Evolutionary conservation across 139 green algal species (phyloP).

Genomic region (Chlorella sp.): DNA sequence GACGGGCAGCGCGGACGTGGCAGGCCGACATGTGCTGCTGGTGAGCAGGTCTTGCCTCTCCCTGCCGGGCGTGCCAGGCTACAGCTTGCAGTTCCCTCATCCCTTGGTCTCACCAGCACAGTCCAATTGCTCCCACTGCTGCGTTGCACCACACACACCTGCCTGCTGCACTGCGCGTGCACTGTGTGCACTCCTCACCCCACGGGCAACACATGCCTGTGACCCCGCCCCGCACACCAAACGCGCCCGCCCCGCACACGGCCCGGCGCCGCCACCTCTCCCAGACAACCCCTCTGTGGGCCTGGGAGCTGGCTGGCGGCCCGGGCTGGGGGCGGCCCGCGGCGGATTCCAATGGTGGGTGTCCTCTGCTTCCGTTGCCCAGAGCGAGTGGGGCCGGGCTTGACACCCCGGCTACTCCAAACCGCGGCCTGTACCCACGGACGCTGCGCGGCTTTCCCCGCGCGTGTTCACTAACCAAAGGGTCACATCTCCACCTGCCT

Average conservation of each 20-base stretch:
- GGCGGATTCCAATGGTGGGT: slow-evolving; percentile 8
- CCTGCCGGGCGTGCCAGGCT: too few relatives aligned
- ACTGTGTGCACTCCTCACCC: too few relatives aligned
- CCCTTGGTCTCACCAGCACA: too few relatives aligned
- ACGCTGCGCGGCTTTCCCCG: slow-evolving; percentile 21
- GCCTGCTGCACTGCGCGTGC: not conserved
- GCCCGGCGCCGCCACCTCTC: not conserved
- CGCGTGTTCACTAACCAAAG: slow-evolving; percentile 44
- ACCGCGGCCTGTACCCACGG: slow-evolving; percentile 55
- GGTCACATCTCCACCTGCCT: not conserved
- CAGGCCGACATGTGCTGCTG: slow-evolving; percentile 67
- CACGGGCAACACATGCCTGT: slow-evolving; percentile 50
- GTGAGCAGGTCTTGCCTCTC: slow-evolving; percentile 36
- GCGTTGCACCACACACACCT: not conserved
- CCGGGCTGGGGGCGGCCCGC: not conserved
- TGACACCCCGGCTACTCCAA: slow-evolving; percentile 42
- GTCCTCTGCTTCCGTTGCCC: slow-evolving; percentile 58
- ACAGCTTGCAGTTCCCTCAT: too few relatives aligned
- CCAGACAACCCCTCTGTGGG: not conserved
- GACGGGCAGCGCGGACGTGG: slow-evolving; percentile 24
- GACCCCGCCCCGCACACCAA: slow-evolving; percentile 13
- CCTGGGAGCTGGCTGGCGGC: slow-evolving; percentile 17
- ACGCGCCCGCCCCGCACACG: not conserved
- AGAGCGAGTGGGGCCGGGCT: slow-evolving; percentile 37
- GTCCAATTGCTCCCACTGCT: not conserved